phyloP scores from a whole-genome alignment of 2,329 filamentous ascomycete genomes.

The Aspergillus sergii region DNA sequence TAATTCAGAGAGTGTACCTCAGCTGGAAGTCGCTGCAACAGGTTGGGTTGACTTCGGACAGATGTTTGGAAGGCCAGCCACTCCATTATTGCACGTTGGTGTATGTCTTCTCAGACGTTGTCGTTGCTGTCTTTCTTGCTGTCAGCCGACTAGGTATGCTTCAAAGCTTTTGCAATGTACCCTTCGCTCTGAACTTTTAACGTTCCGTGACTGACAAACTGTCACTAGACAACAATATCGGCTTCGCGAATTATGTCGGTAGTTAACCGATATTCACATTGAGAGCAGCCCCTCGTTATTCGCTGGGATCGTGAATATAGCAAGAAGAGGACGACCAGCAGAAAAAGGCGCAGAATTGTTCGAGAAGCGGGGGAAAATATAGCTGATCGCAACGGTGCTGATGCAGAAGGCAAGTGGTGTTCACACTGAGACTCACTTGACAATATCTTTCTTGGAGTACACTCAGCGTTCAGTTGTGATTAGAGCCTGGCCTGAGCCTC shows the following conservation, averaged over 20 bases:
- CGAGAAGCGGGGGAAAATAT: no score
- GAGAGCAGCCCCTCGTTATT: not conserved
- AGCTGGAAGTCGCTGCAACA: constrained; percentile 13
- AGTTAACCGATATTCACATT: no score
- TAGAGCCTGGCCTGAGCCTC: not conserved
- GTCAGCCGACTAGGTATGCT: not conserved
- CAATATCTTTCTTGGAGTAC: not conserved
- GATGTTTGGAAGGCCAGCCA: not conserved
- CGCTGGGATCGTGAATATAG: not conserved
- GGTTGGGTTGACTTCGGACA: not conserved
- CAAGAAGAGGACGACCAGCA: not conserved
- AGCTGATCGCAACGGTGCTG: no score
- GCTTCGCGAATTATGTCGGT: no score
- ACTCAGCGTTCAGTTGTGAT: not conserved
- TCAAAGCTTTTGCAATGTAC: not conserved
- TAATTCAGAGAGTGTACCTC: constrained; percentile 9
- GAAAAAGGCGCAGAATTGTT: no score
- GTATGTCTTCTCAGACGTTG: not conserved
- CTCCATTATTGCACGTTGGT: not conserved
- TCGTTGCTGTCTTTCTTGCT: not conserved
- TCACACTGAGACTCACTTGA: not conserved
- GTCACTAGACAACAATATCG: no score
- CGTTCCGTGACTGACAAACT: not conserved
- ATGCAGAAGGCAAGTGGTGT: no score
- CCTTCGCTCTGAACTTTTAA: not conserved